Conservation (phyloP, 2,329 filamentous ascomycete genomes). For the Lecanicillium sp. region DNA sequence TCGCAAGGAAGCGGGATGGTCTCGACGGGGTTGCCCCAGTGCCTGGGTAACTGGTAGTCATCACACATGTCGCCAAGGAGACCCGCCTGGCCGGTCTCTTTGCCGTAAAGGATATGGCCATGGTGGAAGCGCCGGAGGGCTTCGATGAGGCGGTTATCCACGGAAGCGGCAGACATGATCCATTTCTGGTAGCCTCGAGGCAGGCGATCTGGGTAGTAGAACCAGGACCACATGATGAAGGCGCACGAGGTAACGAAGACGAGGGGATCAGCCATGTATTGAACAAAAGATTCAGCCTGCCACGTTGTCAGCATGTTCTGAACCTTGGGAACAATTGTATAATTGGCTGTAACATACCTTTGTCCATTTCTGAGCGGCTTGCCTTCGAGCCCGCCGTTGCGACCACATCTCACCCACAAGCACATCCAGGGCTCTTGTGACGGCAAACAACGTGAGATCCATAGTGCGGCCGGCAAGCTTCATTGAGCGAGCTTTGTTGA, state of each 20-base stretch:
- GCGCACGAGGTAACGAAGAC: constrained; percentile 67
- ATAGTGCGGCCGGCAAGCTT: constrained; percentile 62
- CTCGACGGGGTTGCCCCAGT: constrained; percentile 62
- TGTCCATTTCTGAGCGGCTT: constrained; percentile 39
- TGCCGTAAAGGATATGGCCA: constrained; percentile 61
- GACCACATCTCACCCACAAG: constrained; percentile 60
- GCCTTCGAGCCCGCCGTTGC: constrained; percentile 35
- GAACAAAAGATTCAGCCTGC: constrained; percentile 25
- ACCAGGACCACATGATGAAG: constrained; percentile 84
- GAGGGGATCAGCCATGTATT: constrained; percentile 49
- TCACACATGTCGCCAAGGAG: constrained; percentile 65
- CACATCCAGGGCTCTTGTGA: constrained; percentile 65
- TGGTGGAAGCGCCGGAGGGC: constrained; percentile 60
- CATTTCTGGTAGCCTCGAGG: constrained; percentile 71
- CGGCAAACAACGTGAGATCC: constrained; percentile 74
- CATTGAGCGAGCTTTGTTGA: constrained; percentile 9
- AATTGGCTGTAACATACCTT: constrained; percentile 24
- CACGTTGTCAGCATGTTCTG: constrained; percentile 4
- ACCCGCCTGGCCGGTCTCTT: constrained; percentile 61
- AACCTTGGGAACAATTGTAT: neutral
- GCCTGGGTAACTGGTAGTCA: constrained; percentile 60
- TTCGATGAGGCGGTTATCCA: constrained; percentile 67
- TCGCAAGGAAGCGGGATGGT: constrained; percentile 71
- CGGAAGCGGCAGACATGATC: constrained; percentile 69
- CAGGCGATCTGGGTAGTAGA: constrained; percentile 65